Percentiles rank a stretch among this genome's conserved stretches.
Evolutionary conservation across 108 stramenopile species (phyloP).

Genomic region (Fragilariopsis cylindrus): DNA sequence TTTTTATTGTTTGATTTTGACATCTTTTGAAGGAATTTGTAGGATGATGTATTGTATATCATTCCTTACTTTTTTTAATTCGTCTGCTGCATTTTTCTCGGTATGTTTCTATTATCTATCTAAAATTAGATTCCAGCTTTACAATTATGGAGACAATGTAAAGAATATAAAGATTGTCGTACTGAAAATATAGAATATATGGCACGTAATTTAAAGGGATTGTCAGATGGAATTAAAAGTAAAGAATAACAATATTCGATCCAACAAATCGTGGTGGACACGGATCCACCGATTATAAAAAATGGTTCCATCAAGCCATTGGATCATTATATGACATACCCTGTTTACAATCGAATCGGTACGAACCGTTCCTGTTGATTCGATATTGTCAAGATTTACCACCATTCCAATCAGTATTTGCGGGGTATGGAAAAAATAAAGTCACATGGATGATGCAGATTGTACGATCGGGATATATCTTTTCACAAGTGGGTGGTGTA

Average conservation of each 20-base stretch:
- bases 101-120: too few species aligned
- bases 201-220: constrained; percentile 44
- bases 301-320: constrained; percentile 51
- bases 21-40: too few species aligned
- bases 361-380: constrained; percentile 82
- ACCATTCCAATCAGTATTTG: constrained; percentile 74
- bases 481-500: constrained; percentile 64
- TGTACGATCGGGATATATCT: constrained; percentile 53
- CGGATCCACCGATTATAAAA: constrained; percentile 66
- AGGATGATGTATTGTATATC: too few species aligned
- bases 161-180: constrained; percentile 55
- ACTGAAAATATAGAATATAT: constrained; percentile 63
- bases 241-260: constrained; percentile 65
- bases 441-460: constrained; percentile 85
- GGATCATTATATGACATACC: constrained; percentile 46
- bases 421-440: constrained; percentile 88
- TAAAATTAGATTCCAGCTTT: constrained; percentile 62
- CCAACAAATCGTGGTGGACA: constrained; percentile 84
- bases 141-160: constrained; percentile 57
- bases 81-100: too few species aligned
- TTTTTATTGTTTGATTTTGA: too few species aligned
- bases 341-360: constrained; percentile 78
- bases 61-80: too few species aligned
- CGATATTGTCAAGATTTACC: constrained; percentile 75
- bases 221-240: constrained; percentile 31